Conservation (phyloP, 148 eudicot species). For the Salicornia ramosissima region DNA sequence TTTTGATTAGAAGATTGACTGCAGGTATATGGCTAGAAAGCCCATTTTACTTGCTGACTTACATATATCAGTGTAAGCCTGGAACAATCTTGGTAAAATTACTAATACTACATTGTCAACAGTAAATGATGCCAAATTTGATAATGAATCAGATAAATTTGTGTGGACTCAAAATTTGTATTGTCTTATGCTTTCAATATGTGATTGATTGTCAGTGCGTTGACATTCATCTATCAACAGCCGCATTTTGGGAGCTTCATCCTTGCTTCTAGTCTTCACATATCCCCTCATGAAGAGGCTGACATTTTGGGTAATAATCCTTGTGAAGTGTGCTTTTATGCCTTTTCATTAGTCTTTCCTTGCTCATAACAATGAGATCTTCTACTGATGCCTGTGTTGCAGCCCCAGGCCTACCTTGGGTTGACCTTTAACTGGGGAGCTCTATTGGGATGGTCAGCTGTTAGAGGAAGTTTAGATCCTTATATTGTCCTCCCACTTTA, state of each 20-base stretch:
- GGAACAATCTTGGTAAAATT: too few relatives aligned
- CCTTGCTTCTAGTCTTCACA: constrained; percentile 83
- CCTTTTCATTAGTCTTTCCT: not conserved
- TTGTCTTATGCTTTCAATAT: not conserved
- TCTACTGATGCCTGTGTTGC: constrained; percentile 26
- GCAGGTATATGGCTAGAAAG: not conserved
- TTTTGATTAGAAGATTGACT: not conserved
- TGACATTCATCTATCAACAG: constrained; percentile 34
- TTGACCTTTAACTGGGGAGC: constrained; percentile 99
- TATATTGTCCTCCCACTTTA: constrained; percentile 75
- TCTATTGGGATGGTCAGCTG: constrained; percentile 92
- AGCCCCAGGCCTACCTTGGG: constrained; percentile 98
- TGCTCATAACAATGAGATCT: not conserved
- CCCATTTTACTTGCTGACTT: not conserved
- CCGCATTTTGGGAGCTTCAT: constrained; percentile 83
- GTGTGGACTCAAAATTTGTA: not conserved
- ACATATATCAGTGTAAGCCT: too few relatives aligned
- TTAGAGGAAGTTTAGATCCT: constrained; percentile 84
- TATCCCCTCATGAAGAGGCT: constrained; percentile 98
- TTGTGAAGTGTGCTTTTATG: not conserved
- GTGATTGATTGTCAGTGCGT: not conserved
- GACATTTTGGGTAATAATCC: constrained; percentile 81
- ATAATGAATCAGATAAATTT: not conserved
- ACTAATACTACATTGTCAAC: not conserved
- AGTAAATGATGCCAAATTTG: not conserved